phyloP scores from a whole-genome alignment of 257 asterid genomes.

The Plantago major region DNA sequence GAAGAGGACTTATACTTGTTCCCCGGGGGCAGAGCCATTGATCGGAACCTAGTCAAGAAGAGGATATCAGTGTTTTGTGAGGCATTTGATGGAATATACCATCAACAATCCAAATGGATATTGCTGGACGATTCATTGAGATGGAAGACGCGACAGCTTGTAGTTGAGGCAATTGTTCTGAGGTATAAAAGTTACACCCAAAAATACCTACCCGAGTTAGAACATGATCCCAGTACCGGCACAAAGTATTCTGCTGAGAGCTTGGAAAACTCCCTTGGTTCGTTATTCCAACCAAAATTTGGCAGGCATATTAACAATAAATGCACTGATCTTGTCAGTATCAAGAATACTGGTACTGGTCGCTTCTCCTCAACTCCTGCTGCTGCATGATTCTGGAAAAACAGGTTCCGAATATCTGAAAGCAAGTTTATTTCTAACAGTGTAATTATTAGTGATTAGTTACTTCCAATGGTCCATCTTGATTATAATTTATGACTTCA shows the following conservation, averaged over 20 bases:
- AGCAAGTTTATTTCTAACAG: slow-evolving; percentile 4
- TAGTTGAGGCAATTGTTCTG: slow-evolving; percentile 51
- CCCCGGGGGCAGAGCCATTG: slow-evolving; percentile 78
- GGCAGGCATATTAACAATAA: slow-evolving; percentile 41
- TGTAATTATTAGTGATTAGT: too few relatives aligned
- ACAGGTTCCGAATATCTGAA: slow-evolving; percentile 1
- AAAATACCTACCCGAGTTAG: slow-evolving; percentile 38
- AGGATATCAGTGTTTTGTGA: slow-evolving; percentile 45
- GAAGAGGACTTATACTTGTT: slow-evolving; percentile 61
- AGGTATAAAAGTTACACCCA: slow-evolving; percentile 47
- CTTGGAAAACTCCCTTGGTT: slow-evolving; percentile 41
- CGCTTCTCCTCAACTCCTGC: slow-evolving; percentile 51
- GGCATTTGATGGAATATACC: slow-evolving; percentile 55
- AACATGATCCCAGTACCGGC: slow-evolving; percentile 29
- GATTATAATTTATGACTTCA: slow-evolving; percentile 1
- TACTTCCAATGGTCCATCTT: slow-evolving; percentile 2
- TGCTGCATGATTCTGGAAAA: slow-evolving; percentile 44
- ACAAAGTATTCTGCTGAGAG: slow-evolving; percentile 38
- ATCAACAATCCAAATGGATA: slow-evolving; percentile 54
- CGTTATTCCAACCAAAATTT: slow-evolving; percentile 47
- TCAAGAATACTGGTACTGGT: slow-evolving; percentile 31
- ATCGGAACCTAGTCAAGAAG: slow-evolving; percentile 47
- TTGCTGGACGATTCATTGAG: slow-evolving; percentile 54
- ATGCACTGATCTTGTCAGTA: slow-evolving; percentile 44
- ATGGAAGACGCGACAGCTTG: slow-evolving; percentile 36